Evolutionary conservation across 1,139 yeast genomes (phyloP).

Genomic region (Dujonia santamariae): DNA sequence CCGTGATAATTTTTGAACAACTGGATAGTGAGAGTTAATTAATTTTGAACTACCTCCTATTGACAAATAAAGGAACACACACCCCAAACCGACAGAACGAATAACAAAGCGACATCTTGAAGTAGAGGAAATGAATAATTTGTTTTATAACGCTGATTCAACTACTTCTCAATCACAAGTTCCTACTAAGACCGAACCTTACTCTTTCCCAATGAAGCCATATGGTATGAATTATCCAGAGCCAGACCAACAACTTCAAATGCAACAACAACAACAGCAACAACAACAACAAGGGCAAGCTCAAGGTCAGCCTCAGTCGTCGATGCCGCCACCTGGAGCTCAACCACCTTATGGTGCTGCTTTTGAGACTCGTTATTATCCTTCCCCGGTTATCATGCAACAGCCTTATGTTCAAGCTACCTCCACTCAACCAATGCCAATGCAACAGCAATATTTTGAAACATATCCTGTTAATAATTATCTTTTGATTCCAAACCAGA

Average conservation of each 20-base stretch:
- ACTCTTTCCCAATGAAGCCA: slow-evolving; percentile 5
- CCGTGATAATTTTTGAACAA: background rate
- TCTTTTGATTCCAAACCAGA: slow-evolving; percentile 9
- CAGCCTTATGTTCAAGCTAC: slow-evolving; percentile 6
- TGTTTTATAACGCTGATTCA: slow-evolving; percentile 2
- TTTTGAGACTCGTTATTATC: slow-evolving; percentile 7
- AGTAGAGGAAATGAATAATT: slow-evolving; percentile 4
- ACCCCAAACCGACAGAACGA: no score
- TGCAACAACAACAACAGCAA: slow-evolving; percentile 3
- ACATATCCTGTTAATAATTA: slow-evolving; percentile 12
- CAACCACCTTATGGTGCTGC: slow-evolving; percentile 6
- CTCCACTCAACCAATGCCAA: slow-evolving; percentile 3
- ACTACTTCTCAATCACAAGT: background rate
- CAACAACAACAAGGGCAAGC: slow-evolving; percentile 5
- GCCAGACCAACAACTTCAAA: slow-evolving; percentile 5
- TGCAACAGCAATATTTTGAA: slow-evolving; percentile 8
- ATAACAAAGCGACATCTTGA: slow-evolving; percentile 1
- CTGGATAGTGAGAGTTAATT: no score
- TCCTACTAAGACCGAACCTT: slow-evolving; percentile 4
- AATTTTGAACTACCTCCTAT: no score
- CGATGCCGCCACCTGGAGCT: slow-evolving; percentile 2
- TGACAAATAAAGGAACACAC: no score
- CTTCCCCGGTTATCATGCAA: slow-evolving; percentile 8
- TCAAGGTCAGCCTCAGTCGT: slow-evolving; percentile 1
- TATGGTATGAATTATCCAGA: slow-evolving; percentile 9